Evolutionary conservation across 129 eudicot species (phyloP).

Genomic region (Centella asiatica): DNA sequence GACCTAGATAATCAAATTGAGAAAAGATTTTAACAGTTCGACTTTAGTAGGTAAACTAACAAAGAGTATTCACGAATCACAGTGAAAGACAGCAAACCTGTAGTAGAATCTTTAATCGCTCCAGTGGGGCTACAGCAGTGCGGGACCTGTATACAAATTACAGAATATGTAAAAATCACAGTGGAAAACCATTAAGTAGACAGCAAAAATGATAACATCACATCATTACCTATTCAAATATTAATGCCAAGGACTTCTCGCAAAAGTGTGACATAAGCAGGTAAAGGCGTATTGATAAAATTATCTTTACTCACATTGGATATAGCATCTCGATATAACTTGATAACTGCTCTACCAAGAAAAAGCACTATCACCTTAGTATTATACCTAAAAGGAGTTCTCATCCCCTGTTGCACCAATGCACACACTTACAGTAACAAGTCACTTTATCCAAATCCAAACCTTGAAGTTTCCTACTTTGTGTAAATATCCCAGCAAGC

Average conservation of each 20-base stretch:
- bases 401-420: not conserved
- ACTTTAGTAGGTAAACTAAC: not conserved
- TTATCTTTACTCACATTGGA: not conserved
- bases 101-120: conserved; percentile 67
- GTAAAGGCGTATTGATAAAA: not conserved
- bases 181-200: not conserved
- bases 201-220: not conserved
- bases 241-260: not conserved
- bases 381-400: not conserved
- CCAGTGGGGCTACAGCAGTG: conserved; percentile 88
- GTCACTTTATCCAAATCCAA: too few species aligned
- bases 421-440: not conserved
- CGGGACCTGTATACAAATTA: conserved; percentile 64
- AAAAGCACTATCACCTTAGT: not conserved
- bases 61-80: not conserved
- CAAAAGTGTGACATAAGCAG: not conserved
- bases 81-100: conserved; percentile 36
- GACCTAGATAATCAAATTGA: not conserved
- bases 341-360: not conserved
- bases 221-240: not conserved
- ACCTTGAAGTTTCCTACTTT: too few species aligned
- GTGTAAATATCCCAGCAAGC: too few species aligned
- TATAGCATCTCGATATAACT: not conserved
- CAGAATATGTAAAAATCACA: not conserved
- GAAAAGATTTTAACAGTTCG: too few species aligned